Evolutionary conservation across 129 eudicot species (phyloP).

Genomic region (Flaveria brownii): DNA sequence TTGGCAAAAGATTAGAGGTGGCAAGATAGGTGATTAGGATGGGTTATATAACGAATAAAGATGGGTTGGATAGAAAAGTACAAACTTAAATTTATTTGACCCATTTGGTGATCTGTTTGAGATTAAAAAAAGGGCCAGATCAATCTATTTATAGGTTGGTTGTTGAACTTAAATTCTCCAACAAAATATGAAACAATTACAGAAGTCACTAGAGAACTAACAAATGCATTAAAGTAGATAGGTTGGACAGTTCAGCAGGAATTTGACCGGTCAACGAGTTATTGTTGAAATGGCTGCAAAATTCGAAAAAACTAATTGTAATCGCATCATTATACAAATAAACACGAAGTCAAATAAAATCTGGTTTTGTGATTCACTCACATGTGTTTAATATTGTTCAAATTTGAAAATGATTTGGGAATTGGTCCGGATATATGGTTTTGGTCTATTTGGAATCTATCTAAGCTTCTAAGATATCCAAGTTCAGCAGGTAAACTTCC

Average conservation of each 20-base stretch:
- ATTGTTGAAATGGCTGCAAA: conserved; percentile 84
- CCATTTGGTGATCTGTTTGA: neutral
- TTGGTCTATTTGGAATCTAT: conserved; percentile 72
- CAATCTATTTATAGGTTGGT: neutral
- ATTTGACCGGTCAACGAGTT: conserved; percentile 81
- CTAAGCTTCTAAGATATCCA: conserved; percentile 56
- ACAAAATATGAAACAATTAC: neutral
- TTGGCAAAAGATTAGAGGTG: conserved; percentile 6
- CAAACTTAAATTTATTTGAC: neutral
- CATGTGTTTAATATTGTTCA: conserved; percentile 63
- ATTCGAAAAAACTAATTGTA: neutral
- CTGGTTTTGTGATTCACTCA: conserved; percentile 39
- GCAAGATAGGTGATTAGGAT: neutral
- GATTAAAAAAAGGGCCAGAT: neutral
- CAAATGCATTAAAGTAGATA: conserved; percentile 66
- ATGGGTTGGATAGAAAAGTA: neutral
- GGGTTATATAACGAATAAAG: neutral
- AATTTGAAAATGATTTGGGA: conserved; percentile 69
- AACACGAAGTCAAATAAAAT: neutral
- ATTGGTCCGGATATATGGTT: conserved; percentile 73
- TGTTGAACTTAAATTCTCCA: neutral
- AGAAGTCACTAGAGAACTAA: conserved; percentile 38
- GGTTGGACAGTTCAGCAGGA: conserved; percentile 60
- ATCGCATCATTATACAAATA: neutral
- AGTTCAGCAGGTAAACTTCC: conserved; percentile 77